These are phyloP conservation scores for Penicillium sp. DNA, from an alignment of 2,329 filamentous ascomycete genomes.

Conservation along the genomic window DNA sequence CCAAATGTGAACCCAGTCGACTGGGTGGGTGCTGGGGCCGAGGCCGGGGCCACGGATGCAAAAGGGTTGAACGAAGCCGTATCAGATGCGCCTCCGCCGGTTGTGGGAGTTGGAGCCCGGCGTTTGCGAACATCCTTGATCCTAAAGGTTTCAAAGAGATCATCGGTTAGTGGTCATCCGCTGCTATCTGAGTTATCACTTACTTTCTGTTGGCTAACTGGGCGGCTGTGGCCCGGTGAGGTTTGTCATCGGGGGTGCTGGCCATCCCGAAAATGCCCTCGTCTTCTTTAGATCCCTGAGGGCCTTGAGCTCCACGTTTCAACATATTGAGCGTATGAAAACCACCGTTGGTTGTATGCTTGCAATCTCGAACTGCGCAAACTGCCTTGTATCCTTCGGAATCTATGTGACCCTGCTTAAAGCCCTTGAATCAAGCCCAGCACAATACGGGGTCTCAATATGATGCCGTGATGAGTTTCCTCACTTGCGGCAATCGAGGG, in stretches of 20 bases:
- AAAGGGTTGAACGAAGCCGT: conserved; percentile 6
- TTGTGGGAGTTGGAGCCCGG: conserved; percentile 17
- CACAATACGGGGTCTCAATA: neutral
- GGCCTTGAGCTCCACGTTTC: conserved; percentile 39
- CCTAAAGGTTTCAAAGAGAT: conserved; percentile 13
- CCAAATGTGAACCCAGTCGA: conserved; percentile 20
- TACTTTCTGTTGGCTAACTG: conserved; percentile 56
- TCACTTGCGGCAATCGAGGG: conserved; percentile 5
- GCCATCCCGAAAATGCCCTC: conserved; percentile 35
- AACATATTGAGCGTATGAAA: conserved; percentile 30
- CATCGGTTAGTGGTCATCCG: conserved; percentile 4
- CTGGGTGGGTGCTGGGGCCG: conserved; percentile 12
- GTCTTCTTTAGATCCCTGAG: conserved; percentile 36
- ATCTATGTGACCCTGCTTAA: neutral
- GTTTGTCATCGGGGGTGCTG: conserved; percentile 44
- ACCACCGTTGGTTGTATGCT: neutral
- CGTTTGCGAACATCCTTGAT: conserved; percentile 30
- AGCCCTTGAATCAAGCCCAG: neutral
- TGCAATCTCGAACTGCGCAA: conserved; percentile 1
- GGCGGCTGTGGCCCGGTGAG: conserved; percentile 53
- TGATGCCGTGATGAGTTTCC: neutral
- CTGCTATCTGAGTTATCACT: conserved; percentile 32
- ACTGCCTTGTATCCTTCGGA: neutral
- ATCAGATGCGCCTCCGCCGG: conserved; percentile 8
- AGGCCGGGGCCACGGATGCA: conserved; percentile 12